Evolutionary conservation across 1,284 basidiomycete species (phyloP).

Genomic region (Ganoderma resinaceum): DNA sequence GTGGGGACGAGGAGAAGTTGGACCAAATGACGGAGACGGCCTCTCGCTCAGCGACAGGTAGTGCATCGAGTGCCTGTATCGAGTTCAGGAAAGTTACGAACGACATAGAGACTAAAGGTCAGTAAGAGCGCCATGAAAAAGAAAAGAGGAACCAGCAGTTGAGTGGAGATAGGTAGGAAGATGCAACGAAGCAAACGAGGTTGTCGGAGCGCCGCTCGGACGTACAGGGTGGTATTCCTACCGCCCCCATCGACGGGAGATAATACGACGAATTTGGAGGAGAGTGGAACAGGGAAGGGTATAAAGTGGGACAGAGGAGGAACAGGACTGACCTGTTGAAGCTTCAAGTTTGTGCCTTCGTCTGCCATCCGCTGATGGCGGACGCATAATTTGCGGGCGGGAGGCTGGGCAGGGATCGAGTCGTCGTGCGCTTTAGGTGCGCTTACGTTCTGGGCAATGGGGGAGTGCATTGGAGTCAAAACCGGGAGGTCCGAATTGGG

Average conservation of each 20-base stretch:
- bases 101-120: not conserved
- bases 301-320: not conserved
- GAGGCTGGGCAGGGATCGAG: slow-evolving; percentile 42
- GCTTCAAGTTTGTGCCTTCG: slow-evolving; percentile 90
- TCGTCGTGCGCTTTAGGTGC: slow-evolving; percentile 18
- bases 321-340: slow-evolving; percentile 80
- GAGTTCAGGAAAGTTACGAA: too few relatives aligned
- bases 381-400: slow-evolving; percentile 82
- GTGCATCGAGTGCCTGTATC: slow-evolving; percentile 86
- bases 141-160: not conserved
- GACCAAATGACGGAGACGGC: slow-evolving; percentile 96
- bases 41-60: slow-evolving; percentile 90
- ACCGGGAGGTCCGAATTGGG: slow-evolving; percentile 7
- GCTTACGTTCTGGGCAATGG: not conserved
- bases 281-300: not conserved
- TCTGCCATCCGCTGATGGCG: slow-evolving; percentile 98
- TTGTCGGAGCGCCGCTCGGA: slow-evolving; percentile 8
- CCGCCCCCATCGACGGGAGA: not conserved
- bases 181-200: not conserved
- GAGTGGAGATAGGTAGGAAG: not conserved
- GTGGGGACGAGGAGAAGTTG: slow-evolving; percentile 94
- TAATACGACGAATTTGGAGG: not conserved
- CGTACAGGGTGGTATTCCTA: not conserved
- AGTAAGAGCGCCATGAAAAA: not conserved
- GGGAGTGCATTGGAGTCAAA: not conserved